Evolutionary conservation across 345 rosid species (phyloP).

Genomic region (Eucalyptus curtisii): DNA sequence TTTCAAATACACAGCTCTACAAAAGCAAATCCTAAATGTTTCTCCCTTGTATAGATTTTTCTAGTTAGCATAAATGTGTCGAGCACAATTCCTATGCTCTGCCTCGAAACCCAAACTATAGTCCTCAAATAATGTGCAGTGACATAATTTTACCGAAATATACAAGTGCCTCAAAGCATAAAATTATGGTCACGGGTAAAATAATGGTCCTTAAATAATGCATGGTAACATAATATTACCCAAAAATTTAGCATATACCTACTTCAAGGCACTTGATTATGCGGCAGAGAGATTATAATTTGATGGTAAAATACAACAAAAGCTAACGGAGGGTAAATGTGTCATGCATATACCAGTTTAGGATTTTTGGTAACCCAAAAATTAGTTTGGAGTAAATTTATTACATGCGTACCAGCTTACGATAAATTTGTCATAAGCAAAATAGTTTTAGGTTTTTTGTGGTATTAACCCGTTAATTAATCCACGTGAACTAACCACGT

Average conservation of each 20-base stretch:
- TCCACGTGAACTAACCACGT: too few relatives aligned
- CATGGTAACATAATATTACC: background rate
- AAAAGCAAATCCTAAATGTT: background rate
- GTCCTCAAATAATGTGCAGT: background rate
- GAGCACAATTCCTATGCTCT: background rate
- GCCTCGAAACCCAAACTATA: background rate
- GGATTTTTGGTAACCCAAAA: too few relatives aligned
- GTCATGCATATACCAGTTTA: too few relatives aligned
- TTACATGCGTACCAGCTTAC: fast-evolving
- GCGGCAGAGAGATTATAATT: background rate
- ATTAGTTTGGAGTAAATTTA: too few relatives aligned
- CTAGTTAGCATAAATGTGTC: background rate
- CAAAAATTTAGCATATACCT: background rate
- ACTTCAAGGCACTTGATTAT: background rate
- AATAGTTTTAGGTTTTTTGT: too few relatives aligned
- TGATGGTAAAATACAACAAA: too few relatives aligned
- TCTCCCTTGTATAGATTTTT: background rate
- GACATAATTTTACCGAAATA: background rate
- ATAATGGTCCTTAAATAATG: background rate
- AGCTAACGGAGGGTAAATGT: too few relatives aligned
- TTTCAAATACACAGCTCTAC: background rate
- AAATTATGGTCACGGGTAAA: background rate
- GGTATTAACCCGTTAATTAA: too few relatives aligned
- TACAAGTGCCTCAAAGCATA: background rate
- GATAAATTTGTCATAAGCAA: too few relatives aligned